Evolutionary conservation across 495 filamentous ascomycete species (phyloP), one percentile per base, ranked within the genome.

Genomic region (Lasiosphaeria miniovina): DNA sequence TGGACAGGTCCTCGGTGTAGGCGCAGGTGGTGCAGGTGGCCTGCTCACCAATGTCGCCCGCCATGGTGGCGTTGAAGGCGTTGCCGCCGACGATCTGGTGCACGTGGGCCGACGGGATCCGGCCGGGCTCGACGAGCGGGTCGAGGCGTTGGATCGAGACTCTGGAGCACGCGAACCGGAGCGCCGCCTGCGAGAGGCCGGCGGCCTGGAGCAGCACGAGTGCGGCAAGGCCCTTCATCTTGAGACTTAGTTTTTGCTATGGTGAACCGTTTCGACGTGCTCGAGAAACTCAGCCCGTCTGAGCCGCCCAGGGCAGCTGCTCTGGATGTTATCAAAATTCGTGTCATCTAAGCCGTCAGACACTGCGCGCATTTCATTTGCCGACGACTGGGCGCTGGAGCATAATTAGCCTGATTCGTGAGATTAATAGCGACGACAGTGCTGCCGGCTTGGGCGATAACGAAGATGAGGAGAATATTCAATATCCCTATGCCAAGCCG

Each of bases 61-160:
- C 54, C 76, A 77, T 77, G 32, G 71, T 70, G 14, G 72, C 70
- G 48, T 76, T 75, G 68, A 79, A 79, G 32, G 69, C 70, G 68
- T 79, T 76, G 49, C 76, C 76, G 35, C 76, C 76, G 1, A 77
- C 74, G 11, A 79, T 74, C 45, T 76, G 74, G 57, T 79, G 76
- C 46, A 79, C 67, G 54, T 79, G 76, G 5, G 76, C 57, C 3
- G 75, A 74, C 4, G 73, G 71, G 36, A 53, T 61, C 8, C 58
- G 52, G 35, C 67, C 71, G 10, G 71, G 71, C 64, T 74, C 65
- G 46, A 74, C 77, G 24, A 73, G 54, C n/a, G 75, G 73, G 50
- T 74, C 74, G 15, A 79, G 57, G 17, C 76, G 71, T 49, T 79
- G 76, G 51, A 76, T 61, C 33, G 69, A 71, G 35, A 79, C 61